phyloP scores from a whole-genome alignment of 2,329 filamentous ascomycete species.

The Verticillium dahliae region DNA sequence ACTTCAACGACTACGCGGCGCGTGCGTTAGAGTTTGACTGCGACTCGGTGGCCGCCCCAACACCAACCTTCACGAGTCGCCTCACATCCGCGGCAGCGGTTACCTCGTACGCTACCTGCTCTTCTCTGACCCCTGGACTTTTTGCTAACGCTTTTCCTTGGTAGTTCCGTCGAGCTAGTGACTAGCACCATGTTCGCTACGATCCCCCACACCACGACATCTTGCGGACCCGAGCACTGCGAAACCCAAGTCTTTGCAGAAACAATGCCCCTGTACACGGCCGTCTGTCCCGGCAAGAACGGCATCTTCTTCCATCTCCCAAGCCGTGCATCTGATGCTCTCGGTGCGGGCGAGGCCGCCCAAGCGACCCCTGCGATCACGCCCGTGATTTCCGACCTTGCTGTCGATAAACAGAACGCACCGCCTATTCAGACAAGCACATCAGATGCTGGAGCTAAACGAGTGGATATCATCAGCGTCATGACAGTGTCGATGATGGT shows the following conservation, averaged over 20 bases:
- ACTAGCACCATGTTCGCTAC: slow-evolving; percentile 13
- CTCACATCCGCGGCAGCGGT: slow-evolving; percentile 3
- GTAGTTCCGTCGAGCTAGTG: background rate
- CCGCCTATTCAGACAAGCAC: slow-evolving; percentile 3
- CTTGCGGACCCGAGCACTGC: slow-evolving; percentile 5
- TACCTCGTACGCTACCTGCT: slow-evolving; percentile 6
- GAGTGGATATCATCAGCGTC: slow-evolving; percentile 5
- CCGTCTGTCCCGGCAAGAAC: slow-evolving; percentile 22
- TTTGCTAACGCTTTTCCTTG: slow-evolving; percentile 3
- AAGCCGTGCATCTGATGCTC: too few relatives aligned
- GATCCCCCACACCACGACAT: slow-evolving; percentile 8
- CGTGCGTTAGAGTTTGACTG: slow-evolving; percentile 31
- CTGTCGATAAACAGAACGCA: background rate
- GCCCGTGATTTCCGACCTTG: background rate
- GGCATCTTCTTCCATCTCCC: too few relatives aligned
- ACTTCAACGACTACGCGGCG: slow-evolving; percentile 27
- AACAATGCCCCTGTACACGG: slow-evolving; percentile 31
- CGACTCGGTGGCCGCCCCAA: slow-evolving; percentile 17
- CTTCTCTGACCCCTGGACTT: background rate
- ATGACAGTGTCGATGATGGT: slow-evolving; percentile 14
- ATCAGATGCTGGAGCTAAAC: slow-evolving; percentile 8
- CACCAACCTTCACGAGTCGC: slow-evolving; percentile 7
- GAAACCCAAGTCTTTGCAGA: slow-evolving; percentile 23
- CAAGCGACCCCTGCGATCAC: background rate
- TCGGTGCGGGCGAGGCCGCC: background rate